These are phyloP conservation scores for Phytophthora foliorum DNA, from an alignment of 352 stramenopile species.

Conservation along the genomic window DNA sequence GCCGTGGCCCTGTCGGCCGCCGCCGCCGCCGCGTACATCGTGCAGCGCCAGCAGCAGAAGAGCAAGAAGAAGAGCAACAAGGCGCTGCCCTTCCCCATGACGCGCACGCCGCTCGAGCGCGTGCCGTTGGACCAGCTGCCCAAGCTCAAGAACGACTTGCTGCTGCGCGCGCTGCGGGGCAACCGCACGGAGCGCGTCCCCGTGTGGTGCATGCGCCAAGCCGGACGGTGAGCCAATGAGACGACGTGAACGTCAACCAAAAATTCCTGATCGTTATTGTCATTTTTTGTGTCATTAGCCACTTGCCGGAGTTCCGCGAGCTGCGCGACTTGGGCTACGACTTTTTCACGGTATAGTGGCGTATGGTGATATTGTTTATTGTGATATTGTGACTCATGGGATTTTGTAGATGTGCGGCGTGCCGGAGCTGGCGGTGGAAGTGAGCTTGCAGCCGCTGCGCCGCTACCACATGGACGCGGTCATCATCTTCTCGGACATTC, in stretches of 20 bases:
- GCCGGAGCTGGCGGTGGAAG: conserved; percentile 93
- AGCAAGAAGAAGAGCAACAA: conserved; percentile 23
- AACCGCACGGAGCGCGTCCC: conserved; percentile 93
- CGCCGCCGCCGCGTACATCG: conserved; percentile 67
- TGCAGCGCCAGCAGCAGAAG: conserved; percentile 64
- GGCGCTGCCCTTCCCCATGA: conserved; percentile 64
- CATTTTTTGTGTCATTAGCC: conserved; percentile 45
- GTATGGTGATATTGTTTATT: neutral
- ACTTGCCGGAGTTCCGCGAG: conserved; percentile 90
- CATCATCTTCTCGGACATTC: conserved; percentile 99
- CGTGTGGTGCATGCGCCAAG: conserved; percentile 98
- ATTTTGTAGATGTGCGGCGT: conserved; percentile 81
- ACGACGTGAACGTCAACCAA: neutral
- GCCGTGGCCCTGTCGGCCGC: conserved; percentile 57
- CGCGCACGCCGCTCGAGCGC: conserved; percentile 77
- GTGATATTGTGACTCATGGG: conserved; percentile 7
- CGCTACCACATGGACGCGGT: conserved; percentile 96
- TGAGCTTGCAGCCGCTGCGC: conserved; percentile 97
- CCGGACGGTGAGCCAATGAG: conserved; percentile 86
- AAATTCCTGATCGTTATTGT: neutral
- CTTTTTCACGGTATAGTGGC: conserved; percentile 88
- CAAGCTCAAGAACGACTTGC: conserved; percentile 92
- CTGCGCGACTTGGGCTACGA: conserved; percentile 86
- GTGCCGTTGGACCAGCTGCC: conserved; percentile 74
- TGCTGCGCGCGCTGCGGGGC: conserved; percentile 87